Evolutionary conservation across 768 basidiomycete species (phyloP).

Genomic region (Boletus sp.): DNA sequence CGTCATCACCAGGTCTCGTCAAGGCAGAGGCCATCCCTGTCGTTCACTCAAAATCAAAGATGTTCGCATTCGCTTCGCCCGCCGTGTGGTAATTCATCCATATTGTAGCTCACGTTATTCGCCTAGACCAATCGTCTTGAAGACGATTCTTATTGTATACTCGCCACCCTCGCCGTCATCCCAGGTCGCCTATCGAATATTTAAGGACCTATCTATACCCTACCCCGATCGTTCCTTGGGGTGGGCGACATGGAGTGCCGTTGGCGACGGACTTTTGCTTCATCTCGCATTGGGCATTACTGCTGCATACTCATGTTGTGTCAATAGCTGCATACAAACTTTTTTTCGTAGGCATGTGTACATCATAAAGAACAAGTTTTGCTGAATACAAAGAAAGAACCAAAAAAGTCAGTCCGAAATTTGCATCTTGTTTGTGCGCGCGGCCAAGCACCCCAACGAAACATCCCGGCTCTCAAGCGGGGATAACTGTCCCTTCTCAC

Average conservation of each 20-base stretch:
- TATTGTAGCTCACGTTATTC: constrained; percentile 25
- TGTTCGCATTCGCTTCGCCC: constrained; percentile 64
- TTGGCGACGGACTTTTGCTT: constrained; percentile 27
- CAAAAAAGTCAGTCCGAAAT: not conserved
- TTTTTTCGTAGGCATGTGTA: constrained; percentile 35
- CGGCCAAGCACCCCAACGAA: constrained; percentile 2
- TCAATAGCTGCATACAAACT: constrained; percentile 36
- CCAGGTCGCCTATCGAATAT: constrained; percentile 21
- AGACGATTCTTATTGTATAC: constrained; percentile 26
- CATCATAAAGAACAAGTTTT: constrained; percentile 30
- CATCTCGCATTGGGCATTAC: constrained; percentile 28
- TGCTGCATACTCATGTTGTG: constrained; percentile 38
- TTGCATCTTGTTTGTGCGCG: not conserved
- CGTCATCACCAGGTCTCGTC: constrained; percentile 33
- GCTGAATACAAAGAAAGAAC: constrained; percentile 23
- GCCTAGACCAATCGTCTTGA: constrained; percentile 31
- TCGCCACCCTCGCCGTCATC: constrained; percentile 9
- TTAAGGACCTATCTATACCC: constrained; percentile 38
- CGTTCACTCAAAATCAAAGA: constrained; percentile 49
- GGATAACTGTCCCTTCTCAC: constrained; percentile 6
- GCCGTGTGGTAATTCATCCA: constrained; percentile 51
- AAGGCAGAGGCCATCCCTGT: constrained; percentile 24
- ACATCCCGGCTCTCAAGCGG: not conserved
- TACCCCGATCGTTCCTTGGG: constrained; percentile 8
- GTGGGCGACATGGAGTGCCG: constrained; percentile 27